Evolutionary conservation across 345 rosid genomes (phyloP).

Genomic region (Psidium friedrichsthalianum): DNA sequence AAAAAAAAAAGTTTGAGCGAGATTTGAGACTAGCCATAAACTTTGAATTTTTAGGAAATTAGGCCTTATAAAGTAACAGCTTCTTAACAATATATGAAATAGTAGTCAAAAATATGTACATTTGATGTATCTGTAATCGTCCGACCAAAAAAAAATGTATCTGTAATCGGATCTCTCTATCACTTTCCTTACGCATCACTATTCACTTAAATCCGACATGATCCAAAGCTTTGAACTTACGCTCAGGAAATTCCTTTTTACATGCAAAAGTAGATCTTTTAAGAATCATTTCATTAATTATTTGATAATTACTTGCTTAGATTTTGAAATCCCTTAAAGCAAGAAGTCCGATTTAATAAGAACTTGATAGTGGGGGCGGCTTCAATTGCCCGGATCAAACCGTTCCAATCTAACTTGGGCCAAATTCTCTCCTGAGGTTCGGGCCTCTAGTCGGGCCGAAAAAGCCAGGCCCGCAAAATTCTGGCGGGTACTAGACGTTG

Average conservation of each 20-base stretch:
- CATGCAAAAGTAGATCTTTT: background rate
- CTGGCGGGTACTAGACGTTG: background rate
- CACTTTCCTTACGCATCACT: background rate
- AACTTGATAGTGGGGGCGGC: background rate
- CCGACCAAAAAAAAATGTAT: too few relatives aligned
- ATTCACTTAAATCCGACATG: background rate
- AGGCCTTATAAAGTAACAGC: background rate
- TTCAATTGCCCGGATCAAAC: background rate
- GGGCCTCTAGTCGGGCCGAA: background rate
- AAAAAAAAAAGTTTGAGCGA: too few relatives aligned
- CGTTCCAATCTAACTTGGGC: background rate
- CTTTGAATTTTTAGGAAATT: too few relatives aligned
- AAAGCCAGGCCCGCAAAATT: background rate
- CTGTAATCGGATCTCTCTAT: rapidly evolving
- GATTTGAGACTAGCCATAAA: too few relatives aligned
- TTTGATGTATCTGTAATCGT: too few relatives aligned
- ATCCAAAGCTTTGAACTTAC: background rate
- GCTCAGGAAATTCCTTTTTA: background rate
- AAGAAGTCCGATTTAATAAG: background rate
- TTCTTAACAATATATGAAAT: background rate
- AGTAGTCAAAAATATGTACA: too few relatives aligned
- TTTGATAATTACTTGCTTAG: background rate
- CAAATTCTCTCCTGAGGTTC: background rate
- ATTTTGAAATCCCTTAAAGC: background rate
- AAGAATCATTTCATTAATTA: background rate